Evolutionary conservation across 2,329 filamentous ascomycete genomes (phyloP).

Genomic region (Pyrenochaeta sp.): DNA sequence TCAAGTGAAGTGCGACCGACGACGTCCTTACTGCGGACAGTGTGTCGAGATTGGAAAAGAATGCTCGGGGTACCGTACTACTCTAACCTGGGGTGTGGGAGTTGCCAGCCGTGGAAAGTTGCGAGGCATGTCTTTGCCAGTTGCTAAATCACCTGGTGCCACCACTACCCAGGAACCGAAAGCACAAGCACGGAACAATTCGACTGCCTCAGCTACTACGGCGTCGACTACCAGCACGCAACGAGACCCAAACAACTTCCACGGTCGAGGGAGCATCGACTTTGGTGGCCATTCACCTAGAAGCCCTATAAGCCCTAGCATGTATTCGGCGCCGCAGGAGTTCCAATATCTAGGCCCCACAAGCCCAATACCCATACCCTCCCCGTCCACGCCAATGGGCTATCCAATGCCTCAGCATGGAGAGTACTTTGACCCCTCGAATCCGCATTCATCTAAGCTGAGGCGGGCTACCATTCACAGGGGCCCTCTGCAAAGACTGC

Average conservation of each 20-base stretch:
- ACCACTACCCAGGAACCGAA: constrained; percentile 40
- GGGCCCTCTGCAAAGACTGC: constrained; percentile 53
- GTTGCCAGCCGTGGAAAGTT: constrained; percentile 96
- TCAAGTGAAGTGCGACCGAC: constrained; percentile 85
- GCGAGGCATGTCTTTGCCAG: constrained; percentile 80
- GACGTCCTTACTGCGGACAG: constrained; percentile 92
- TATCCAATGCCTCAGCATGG: constrained; percentile 52
- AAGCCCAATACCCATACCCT: constrained; percentile 52
- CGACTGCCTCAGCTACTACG: constrained; percentile 30
- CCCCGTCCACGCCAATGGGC: constrained; percentile 44
- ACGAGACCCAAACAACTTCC: constrained; percentile 37
- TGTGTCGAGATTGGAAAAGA: constrained; percentile 92
- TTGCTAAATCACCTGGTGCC: constrained; percentile 56
- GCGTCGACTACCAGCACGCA: constrained; percentile 29
- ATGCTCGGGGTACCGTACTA: constrained; percentile 96
- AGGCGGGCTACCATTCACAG: constrained; percentile 49
- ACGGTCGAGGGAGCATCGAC: constrained; percentile 44
- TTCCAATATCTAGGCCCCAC: constrained; percentile 49
- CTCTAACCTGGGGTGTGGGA: constrained; percentile 94
- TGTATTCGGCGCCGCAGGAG: constrained; percentile 47
- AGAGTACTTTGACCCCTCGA: constrained; percentile 50
- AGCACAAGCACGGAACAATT: constrained; percentile 30
- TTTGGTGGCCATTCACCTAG: constrained; percentile 45
- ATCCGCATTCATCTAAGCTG: constrained; percentile 47
- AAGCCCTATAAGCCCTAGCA: constrained; percentile 46